Percentiles rank a stretch among this genome's conserved stretches.
phyloP scores from a whole-genome alignment of 1,139 yeast species.

The Sugiyamaella neomexicana region DNA sequence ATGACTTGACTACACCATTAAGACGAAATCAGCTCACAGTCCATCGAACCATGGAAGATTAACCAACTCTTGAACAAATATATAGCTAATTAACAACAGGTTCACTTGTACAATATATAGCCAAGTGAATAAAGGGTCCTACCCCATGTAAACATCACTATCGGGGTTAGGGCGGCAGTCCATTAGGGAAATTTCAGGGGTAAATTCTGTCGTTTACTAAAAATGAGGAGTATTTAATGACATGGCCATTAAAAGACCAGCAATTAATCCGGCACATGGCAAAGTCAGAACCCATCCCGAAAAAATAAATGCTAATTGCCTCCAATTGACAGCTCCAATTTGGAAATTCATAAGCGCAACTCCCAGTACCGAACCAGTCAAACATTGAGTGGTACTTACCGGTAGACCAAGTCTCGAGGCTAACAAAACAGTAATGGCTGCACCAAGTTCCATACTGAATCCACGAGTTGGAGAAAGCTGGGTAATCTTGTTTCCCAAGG shows the following conservation, averaged over 20 bases:
- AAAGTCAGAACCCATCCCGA: slow-evolving; percentile 72
- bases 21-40: too few species aligned
- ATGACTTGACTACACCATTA: too few species aligned
- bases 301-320: slow-evolving; percentile 72
- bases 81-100: too few species aligned
- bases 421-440: slow-evolving; percentile 73
- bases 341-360: slow-evolving; percentile 74
- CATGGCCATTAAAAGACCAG: slow-evolving; percentile 67
- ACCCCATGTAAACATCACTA: too few species aligned
- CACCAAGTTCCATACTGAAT: slow-evolving; percentile 76
- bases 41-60: too few species aligned
- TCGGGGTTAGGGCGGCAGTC: not conserved
- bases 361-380: slow-evolving; percentile 77
- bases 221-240: slow-evolving; percentile 60
- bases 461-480: slow-evolving; percentile 81
- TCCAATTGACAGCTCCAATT: slow-evolving; percentile 69
- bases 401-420: slow-evolving; percentile 74
- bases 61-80: too few species aligned
- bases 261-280: slow-evolving; percentile 71
- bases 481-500: slow-evolving; percentile 73
- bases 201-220: not conserved
- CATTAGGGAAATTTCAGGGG: slow-evolving; percentile 8
- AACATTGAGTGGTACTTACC: slow-evolving; percentile 74
- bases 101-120: too few species aligned
- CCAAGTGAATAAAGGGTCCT: too few species aligned